These are phyloP conservation scores for Carex parvula DNA, from an alignment of 176 grass and related monocot species.

Conservation along the genomic window DNA sequence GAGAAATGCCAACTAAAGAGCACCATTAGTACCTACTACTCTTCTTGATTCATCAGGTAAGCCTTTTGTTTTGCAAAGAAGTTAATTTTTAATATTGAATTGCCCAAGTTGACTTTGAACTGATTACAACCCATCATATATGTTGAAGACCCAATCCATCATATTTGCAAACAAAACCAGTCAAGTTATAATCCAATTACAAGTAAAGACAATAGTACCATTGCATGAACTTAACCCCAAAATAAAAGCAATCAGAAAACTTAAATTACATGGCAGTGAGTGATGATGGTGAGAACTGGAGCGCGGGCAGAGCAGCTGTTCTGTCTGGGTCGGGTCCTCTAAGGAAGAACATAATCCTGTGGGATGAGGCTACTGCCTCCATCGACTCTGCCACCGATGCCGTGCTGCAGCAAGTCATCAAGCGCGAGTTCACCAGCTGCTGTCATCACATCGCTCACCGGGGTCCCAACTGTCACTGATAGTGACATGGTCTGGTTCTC, in stretches of 20 bases:
- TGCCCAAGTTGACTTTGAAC: not conserved
- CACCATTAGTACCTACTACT: slow-evolving; percentile 46
- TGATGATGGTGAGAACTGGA: slow-evolving; percentile 92
- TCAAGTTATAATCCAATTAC: not conserved
- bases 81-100: not conserved
- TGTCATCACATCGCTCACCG: slow-evolving; percentile 83
- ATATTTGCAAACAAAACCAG: not conserved
- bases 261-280: slow-evolving; percentile 40
- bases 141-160: not conserved
- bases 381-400: slow-evolving; percentile 90
- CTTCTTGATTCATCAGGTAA: slow-evolving; percentile 88
- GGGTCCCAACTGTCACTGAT: slow-evolving; percentile 86
- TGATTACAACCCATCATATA: not conserved
- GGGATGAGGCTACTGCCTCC: slow-evolving; percentile 85
- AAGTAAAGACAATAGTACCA: not conserved
- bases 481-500: slow-evolving; percentile 90
- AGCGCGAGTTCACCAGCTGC: slow-evolving; percentile 69
- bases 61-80: not conserved
- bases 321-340: slow-evolving; percentile 86
- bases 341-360: slow-evolving; percentile 76
- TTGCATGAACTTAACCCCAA: not conserved
- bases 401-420: slow-evolving; percentile 75
- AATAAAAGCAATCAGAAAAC: not conserved
- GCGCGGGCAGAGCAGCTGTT: slow-evolving; percentile 87
- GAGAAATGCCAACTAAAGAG: slow-evolving; percentile 82